Conservation (phyloP, 805 yeast genomes). For the Lipomyces mesembrius region DNA sequence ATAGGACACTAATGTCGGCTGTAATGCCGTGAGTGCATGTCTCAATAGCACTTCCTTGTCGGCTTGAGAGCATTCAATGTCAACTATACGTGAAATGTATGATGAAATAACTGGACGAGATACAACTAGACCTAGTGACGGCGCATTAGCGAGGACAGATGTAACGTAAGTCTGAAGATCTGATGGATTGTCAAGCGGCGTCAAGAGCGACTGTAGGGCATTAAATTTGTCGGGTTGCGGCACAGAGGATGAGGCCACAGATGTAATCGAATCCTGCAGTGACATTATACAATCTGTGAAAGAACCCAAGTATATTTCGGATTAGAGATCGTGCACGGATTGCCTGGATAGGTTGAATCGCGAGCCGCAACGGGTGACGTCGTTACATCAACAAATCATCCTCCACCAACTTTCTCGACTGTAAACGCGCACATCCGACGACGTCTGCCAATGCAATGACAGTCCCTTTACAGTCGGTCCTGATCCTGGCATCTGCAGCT, state of each 20-base stretch:
- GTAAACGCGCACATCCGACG: not conserved
- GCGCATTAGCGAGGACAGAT: constrained; percentile 21
- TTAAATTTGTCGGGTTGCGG: constrained; percentile 31
- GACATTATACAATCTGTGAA: not conserved
- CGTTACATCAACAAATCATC: not conserved
- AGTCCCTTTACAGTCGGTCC: not conserved
- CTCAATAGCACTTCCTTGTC: constrained; percentile 14
- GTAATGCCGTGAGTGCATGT: constrained; percentile 20
- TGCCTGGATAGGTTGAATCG: not conserved
- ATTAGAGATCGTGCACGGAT: not conserved
- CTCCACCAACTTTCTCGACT: not conserved
- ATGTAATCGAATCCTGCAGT: constrained; percentile 1
- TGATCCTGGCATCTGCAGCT: constrained; percentile 13
- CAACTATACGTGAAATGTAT: constrained; percentile 14
- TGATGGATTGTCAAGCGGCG: constrained; percentile 7
- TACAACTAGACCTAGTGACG: constrained; percentile 30
- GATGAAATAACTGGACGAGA: constrained; percentile 31
- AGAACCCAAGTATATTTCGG: not conserved
- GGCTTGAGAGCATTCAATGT: not conserved
- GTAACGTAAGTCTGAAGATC: constrained; percentile 17
- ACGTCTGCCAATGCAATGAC: constrained; percentile 6
- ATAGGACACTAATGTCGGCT: constrained; percentile 37
- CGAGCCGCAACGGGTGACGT: constrained; percentile 3
- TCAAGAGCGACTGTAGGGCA: constrained; percentile 12
- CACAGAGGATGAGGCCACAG: constrained; percentile 8